Conservation (phyloP, 768 basidiomycete species). For the Phanerochaete sordida region DNA sequence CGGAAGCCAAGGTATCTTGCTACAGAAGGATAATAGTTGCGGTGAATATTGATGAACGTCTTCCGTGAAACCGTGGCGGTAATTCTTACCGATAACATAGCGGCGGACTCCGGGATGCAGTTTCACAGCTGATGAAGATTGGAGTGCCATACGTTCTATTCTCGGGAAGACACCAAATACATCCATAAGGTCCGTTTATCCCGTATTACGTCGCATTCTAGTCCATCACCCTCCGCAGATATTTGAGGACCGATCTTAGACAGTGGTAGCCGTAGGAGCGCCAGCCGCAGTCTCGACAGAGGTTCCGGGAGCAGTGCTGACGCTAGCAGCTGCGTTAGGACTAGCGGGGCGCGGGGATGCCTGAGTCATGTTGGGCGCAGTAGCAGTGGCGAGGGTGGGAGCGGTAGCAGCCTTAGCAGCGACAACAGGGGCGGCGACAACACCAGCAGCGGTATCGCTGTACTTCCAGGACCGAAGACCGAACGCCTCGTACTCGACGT, state of each 20-base stretch:
- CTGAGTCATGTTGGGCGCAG: background rate
- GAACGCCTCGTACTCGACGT: constrained; percentile 20
- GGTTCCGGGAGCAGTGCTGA: background rate
- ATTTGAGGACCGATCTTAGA: background rate
- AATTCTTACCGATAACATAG: no score
- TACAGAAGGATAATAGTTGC: no score
- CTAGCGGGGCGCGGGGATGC: background rate
- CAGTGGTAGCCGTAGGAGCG: background rate
- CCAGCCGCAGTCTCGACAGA: background rate
- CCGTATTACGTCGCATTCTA: no score
- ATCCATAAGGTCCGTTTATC: no score
- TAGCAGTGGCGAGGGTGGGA: background rate
- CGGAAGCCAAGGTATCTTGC: no score
- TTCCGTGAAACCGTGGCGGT: no score
- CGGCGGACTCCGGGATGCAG: no score
- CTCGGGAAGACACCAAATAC: no score
- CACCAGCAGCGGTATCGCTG: background rate
- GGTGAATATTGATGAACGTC: no score
- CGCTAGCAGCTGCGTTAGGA: background rate
- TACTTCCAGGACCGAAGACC: background rate
- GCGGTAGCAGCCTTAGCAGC: background rate
- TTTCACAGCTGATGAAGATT: no score
- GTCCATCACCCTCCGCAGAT: no score
- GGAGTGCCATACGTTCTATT: no score
- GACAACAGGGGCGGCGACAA: background rate